phyloP scores from a whole-genome alignment of 257 asterid species.

The Petrea volubilis region DNA sequence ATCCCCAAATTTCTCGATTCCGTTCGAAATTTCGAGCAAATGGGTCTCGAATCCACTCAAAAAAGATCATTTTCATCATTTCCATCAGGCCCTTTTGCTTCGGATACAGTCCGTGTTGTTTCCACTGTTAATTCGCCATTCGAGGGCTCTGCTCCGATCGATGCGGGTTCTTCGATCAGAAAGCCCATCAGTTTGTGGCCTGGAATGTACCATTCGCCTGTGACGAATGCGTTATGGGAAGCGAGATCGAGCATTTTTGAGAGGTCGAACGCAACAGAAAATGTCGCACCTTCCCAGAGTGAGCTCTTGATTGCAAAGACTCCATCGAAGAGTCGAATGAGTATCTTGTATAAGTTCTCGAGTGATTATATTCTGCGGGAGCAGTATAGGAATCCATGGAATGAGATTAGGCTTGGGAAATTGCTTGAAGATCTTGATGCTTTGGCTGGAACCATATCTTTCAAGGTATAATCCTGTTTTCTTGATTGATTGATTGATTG shows the following conservation, averaged over 20 bases:
- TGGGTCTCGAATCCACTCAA: slow-evolving; percentile 25
- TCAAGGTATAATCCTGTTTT: slow-evolving; percentile 49
- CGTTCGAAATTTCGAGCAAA: slow-evolving; percentile 2
- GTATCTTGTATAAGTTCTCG: slow-evolving; percentile 65
- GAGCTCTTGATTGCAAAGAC: slow-evolving; percentile 51
- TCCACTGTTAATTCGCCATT: slow-evolving; percentile 29
- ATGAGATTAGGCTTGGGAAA: slow-evolving; percentile 83
- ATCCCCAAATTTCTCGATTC: slow-evolving; percentile 29
- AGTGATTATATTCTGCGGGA: slow-evolving; percentile 75
- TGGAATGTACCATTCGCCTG: slow-evolving; percentile 92
- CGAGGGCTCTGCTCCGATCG: slow-evolving; percentile 53
- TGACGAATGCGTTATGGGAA: slow-evolving; percentile 91
- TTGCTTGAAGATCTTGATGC: slow-evolving; percentile 99
- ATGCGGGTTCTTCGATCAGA: slow-evolving; percentile 84
- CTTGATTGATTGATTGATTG: too few relatives aligned
- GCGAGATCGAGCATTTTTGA: slow-evolving; percentile 72
- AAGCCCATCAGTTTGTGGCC: slow-evolving; percentile 89
- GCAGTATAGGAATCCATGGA: slow-evolving; percentile 94
- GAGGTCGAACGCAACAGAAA: slow-evolving; percentile 34
- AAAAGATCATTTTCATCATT: slow-evolving; percentile 45
- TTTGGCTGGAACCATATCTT: slow-evolving; percentile 91
- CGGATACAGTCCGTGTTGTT: slow-evolving; percentile 33
- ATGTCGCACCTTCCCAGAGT: slow-evolving; percentile 36
- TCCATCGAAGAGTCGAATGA: slow-evolving; percentile 74
- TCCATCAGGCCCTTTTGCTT: slow-evolving; percentile 29